Conservation (phyloP, 805 yeast species). For the Candida hungchunana region DNA sequence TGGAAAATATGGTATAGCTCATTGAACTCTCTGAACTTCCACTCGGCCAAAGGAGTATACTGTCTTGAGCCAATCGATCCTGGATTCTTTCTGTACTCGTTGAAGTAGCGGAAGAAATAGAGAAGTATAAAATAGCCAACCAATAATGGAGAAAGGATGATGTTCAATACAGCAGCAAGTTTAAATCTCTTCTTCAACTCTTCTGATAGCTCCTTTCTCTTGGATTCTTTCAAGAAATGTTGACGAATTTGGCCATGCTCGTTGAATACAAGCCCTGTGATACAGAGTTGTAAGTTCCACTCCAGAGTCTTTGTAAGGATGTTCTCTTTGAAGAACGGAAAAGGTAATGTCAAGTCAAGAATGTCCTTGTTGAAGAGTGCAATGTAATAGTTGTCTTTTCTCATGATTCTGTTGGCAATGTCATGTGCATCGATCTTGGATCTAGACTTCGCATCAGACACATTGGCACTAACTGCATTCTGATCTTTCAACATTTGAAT, state of each 20-base stretch:
- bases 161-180: conserved; percentile 82
- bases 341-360: conserved; percentile 58
- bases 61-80: conserved; percentile 77
- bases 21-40: conserved; percentile 93
- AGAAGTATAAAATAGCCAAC: conserved; percentile 77
- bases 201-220: conserved; percentile 58
- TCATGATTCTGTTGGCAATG: conserved; percentile 92
- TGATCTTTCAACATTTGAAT: conserved; percentile 73
- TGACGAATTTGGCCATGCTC: conserved; percentile 77
- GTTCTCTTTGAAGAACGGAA: conserved; percentile 40
- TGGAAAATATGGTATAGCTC: conserved; percentile 88
- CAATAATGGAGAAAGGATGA: conserved; percentile 79
- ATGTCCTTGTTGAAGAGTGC: conserved; percentile 81
- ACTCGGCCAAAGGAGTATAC: conserved; percentile 90
- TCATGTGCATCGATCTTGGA: conserved; percentile 85
- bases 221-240: conserved; percentile 63
- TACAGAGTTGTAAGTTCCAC: conserved; percentile 89
- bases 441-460: conserved; percentile 60
- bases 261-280: conserved; percentile 81
- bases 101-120: conserved; percentile 86
- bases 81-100: conserved; percentile 88
- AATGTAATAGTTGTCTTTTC: conserved; percentile 90
- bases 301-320: conserved; percentile 82
- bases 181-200: conserved; percentile 77
- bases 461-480: conserved; percentile 55